Percentiles rank a stretch among this genome's conserved stretches.
phyloP scores from a whole-genome alignment of 208 protist species.

The Trypanosoma mega region DNA sequence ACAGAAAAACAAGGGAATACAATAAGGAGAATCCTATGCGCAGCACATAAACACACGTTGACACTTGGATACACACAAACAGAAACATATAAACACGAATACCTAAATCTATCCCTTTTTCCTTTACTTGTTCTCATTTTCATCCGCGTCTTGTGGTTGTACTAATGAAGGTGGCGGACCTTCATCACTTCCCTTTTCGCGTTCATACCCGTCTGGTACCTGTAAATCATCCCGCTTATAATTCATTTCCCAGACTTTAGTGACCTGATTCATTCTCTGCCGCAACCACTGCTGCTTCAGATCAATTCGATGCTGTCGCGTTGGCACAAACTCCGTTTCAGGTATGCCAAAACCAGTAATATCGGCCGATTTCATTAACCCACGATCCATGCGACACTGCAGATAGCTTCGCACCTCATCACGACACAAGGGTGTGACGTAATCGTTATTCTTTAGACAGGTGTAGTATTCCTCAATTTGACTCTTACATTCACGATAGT shows the following conservation, averaged over 20 bases:
- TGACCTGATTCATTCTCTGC: conserved; percentile 80
- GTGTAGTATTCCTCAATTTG: conserved; percentile 79
- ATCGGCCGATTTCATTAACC: conserved; percentile 83
- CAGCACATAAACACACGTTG: too few relatives aligned
- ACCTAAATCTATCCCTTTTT: neutral
- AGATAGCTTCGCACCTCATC: conserved; percentile 75
- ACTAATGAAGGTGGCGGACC: neutral
- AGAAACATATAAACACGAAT: too few relatives aligned
- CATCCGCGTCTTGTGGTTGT: too few relatives aligned
- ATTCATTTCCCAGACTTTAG: conserved; percentile 66
- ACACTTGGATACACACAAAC: too few relatives aligned
- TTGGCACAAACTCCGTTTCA: conserved; percentile 79
- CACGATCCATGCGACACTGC: conserved; percentile 83
- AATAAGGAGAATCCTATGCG: too few relatives aligned
- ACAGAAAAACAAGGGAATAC: too few relatives aligned
- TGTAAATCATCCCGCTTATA: conserved; percentile 70
- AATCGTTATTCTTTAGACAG: conserved; percentile 80
- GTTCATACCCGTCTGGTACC: conserved; percentile 70
- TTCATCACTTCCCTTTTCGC: conserved; percentile 18
- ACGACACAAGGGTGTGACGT: conserved; percentile 83
- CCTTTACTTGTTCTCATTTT: neutral
- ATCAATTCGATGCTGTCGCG: conserved; percentile 69
- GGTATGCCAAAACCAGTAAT: conserved; percentile 73
- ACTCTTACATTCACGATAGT: conserved; percentile 87
- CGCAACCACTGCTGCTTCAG: conserved; percentile 70